phyloP scores from a whole-genome alignment of 2,329 filamentous ascomycete genomes.

The Dothideomycetes sp. region DNA sequence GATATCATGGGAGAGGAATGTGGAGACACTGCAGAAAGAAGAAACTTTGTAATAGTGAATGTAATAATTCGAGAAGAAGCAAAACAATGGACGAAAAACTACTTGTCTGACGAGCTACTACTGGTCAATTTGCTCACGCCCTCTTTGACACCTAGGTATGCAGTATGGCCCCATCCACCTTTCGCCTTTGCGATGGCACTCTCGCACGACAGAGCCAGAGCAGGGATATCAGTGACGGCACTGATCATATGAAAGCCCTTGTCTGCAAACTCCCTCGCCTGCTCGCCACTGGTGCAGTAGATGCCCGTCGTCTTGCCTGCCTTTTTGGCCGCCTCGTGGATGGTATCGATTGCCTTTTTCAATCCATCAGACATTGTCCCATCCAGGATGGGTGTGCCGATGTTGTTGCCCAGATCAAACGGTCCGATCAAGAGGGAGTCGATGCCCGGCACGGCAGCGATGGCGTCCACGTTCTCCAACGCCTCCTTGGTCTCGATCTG shows the following conservation, averaged over 20 bases:
- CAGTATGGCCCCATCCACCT: constrained; percentile 14
- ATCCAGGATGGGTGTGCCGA: constrained; percentile 40
- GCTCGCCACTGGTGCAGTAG: constrained; percentile 41
- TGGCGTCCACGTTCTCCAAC: constrained; percentile 32
- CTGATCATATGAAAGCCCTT: constrained; percentile 45
- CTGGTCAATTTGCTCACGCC: constrained; percentile 14
- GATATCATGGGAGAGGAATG: too few species aligned
- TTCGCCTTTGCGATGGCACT: constrained; percentile 17
- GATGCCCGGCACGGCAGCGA: constrained; percentile 41
- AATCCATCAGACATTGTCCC: constrained; percentile 39
- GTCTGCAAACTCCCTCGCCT: constrained; percentile 40
- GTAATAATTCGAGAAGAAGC: too few species aligned
- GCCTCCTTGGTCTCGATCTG: constrained; percentile 36
- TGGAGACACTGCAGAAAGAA: too few species aligned
- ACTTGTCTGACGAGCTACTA: too few species aligned
- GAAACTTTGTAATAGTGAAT: too few species aligned
- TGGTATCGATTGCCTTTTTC: constrained; percentile 38
- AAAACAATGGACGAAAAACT: too few species aligned
- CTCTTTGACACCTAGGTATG: constrained; percentile 14
- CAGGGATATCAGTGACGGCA: constrained; percentile 20
- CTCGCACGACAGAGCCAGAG: constrained; percentile 17
- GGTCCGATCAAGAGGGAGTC: constrained; percentile 45
- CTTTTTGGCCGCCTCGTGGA: constrained; percentile 39
- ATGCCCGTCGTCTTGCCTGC: constrained; percentile 45
- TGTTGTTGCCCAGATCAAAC: constrained; percentile 47